Evolutionary conservation across 805 yeast genomes (phyloP).

Genomic region (Metschnikowia santaceciliae): DNA sequence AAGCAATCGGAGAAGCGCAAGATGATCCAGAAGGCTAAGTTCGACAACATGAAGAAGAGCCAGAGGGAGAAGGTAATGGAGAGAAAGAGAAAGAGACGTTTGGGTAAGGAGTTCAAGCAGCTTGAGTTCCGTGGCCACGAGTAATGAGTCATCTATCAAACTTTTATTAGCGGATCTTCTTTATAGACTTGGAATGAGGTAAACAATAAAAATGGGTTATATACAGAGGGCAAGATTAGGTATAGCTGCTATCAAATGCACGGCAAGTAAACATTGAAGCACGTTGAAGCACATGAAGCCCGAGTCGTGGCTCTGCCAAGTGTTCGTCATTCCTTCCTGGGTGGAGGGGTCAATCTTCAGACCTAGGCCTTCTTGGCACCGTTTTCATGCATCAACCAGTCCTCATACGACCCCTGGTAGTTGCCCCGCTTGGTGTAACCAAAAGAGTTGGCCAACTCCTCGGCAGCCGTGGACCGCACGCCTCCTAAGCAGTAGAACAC

Average conservation of each 20-base stretch:
- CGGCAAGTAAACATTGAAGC: neutral
- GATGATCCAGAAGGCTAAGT: constrained; percentile 72
- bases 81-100: constrained; percentile 79
- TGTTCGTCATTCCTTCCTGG: neutral
- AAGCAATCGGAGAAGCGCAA: constrained; percentile 69
- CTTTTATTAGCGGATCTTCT: neutral
- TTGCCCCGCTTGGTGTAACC: constrained; percentile 84
- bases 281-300: neutral
- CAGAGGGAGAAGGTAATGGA: constrained; percentile 82
- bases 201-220: constrained; percentile 1
- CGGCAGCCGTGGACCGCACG: constrained; percentile 85
- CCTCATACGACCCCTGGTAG: constrained; percentile 82
- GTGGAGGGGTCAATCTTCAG: neutral
- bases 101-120: constrained; percentile 72
- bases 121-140: constrained; percentile 31
- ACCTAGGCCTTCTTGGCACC: constrained; percentile 10
- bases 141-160: neutral
- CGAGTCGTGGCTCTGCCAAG: constrained; percentile 1
- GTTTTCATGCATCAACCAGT: constrained; percentile 59
- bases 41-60: constrained; percentile 63
- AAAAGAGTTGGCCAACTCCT: constrained; percentile 83
- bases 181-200: constrained; percentile 4
- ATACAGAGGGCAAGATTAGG: constrained; percentile 4
- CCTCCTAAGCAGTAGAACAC: constrained; percentile 93
- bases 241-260: constrained; percentile 1